Evolutionary conservation across 2,329 filamentous ascomycete species (phyloP), one percentile per base, ranked within the genome.

Genomic region (Penicillium sp.): DNA sequence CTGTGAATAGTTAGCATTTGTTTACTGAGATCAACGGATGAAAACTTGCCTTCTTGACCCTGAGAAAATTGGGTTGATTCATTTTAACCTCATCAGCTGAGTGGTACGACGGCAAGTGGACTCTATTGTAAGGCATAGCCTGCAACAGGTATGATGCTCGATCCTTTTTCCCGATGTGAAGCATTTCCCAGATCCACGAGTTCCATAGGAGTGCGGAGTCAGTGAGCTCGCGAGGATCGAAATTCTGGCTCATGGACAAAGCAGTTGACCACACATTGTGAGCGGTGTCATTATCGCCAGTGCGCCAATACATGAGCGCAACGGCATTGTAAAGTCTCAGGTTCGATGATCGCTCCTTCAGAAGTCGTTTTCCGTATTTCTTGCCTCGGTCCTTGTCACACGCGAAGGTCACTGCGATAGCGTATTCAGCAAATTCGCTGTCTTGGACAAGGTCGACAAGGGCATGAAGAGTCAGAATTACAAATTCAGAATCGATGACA

Each of bases 281-380:
- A 5, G 88, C 86, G 44, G 84, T 76, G 0, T 83, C 78, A 1
- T 68, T 62, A 25, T 88, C 86, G 0, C 80, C 83, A 30, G 80
- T 81, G 1, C 78, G 76, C 61, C 75, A 80, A 71, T 96, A 90
- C 4, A 91, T 84, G 14, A 90, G 74, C 0, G 88, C 90, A 67
- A 93, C 96, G 0, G 86, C 84, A 62, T 91, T 88, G 73, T 95
- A 97, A 0, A 97, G 77, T 14, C 79, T 77, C 3, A 89, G 70
- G 62, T 85, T 88, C 1, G 83, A 78, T 0, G 86, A 78, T 53
- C 84, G 82, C 45, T 80, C 80, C 67, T 89, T 93, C n/a, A 97
- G 73, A 0, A 96, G 76, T 7, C 75, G 73, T 65, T 90, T 96
- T 0, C 90, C 89, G 7, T 81, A 78, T 67, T 90, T 95, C 61